Base-by-base conservation (phyloP, 2,329 filamentous ascomycete genomes). In the Fusarium staphyleae region DNA sequence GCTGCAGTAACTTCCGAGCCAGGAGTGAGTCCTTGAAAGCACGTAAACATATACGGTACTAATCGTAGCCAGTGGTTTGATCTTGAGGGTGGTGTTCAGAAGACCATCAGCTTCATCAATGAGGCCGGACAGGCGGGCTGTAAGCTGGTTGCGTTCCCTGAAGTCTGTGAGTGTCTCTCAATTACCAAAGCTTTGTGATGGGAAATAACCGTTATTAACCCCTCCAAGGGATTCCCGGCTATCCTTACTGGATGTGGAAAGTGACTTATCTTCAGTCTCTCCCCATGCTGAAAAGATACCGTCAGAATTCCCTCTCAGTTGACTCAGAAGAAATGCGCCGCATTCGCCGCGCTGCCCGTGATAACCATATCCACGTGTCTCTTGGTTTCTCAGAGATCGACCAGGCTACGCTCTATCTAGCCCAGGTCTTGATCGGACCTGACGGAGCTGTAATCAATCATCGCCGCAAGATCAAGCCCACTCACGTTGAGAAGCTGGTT, bases 61-160 rank as follows among this genome's bases (percentile, higher is more conserved):
- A 16, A 26, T 43, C 63, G 3, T 4, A 42, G 1, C 2, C 0
- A 63, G 60, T 87, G 84, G 83, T 74, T 87, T 7, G 81, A 88
- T 61, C 76, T 87, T 2, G 71, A 78, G 7, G 79, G 68, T 0
- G 75, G 77, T 2, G 79, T 87, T 1, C 66, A 75, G 2, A 87
- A 87, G 66, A 85, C 84, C 7, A 80, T 81, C 60, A 65, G 70
- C 0, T 74, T 87, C 43, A 86, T 88, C 57, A 69, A 75, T 30
- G 78, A 84, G 60, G 85, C 85, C 1, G 79, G 79, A 1, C 57
- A 69, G 5, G 77, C 81, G 35, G 80, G 79, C 1, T 82, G 82
- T 2, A 76, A 83, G 51, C 70, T 88, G 3, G 67, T 88, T 4
- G 75, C 77, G 0, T 84, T 84, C 45, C 78, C 81, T 0, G 80